Base-by-base conservation (phyloP, 2,329 filamentous ascomycete species). In the Neoascochyta sp. region DNA sequence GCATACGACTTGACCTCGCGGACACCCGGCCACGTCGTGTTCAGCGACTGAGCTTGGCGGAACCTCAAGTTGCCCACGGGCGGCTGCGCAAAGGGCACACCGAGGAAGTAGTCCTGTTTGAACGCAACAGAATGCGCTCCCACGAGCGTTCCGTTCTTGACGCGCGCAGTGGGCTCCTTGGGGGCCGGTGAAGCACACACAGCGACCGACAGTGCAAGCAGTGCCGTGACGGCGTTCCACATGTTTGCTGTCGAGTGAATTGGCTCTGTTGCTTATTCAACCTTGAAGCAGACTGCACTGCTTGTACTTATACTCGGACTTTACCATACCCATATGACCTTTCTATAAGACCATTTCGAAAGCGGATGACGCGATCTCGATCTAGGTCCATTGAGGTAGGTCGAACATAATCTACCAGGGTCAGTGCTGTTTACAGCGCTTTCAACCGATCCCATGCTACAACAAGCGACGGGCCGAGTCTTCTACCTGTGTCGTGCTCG, bases 61-160 rank as follows among this genome's bases (percentile, higher is more conserved):
- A 49, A 54, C 2, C 45, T 41, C 7, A 25, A 67, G 51, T 39
- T 64, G 66, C 29, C 29, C 4, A 47, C 42, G 7, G 46, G 37
- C 2, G 44, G 39, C n/a, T 46, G 32, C 3, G 40, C 43, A 11
- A 41, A 46, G 10, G 43, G 43, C 7, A 46, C 32, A 23, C 40
- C 43, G 12, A 46, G 22, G n/a, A 41, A 43, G 41, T 52, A 62
- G 42, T 68, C 64, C 42, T 68, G 62, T 21, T 66, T 51, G 43
- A 65, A 67, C 13, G 53, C 43, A 7, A 41, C 12, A 3, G 53
- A 57, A 36, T 66, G 51, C 3, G 57, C 21, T 7, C 66, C 66
- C 16, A 41, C 34, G 16, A 63, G 43, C 1, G 64, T 64, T 4
- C 66, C 66, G 37, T 68, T 68, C 45, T 63, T 64, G 25, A 66